These are phyloP conservation scores for Talaromyces sp. DNA, from an alignment of 2,329 filamentous ascomycete genomes.

Conservation along the genomic window DNA sequence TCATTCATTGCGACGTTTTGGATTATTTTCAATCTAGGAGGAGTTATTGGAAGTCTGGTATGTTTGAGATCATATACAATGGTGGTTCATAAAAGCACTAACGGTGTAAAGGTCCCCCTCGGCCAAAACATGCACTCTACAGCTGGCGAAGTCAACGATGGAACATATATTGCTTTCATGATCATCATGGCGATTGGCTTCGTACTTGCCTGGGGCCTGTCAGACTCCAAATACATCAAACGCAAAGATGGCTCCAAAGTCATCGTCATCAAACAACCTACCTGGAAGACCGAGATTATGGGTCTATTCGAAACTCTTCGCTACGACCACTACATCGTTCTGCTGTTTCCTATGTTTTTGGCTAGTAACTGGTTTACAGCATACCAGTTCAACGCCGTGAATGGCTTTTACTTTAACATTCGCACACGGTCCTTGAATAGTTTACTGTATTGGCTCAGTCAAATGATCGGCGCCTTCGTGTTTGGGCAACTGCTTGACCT, in stretches of 20 bases:
- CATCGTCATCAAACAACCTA: slow-evolving; percentile 86
- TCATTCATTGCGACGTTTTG: slow-evolving; percentile 88
- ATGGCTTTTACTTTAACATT: slow-evolving; percentile 66
- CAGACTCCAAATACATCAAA: slow-evolving; percentile 67
- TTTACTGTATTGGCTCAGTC: slow-evolving; percentile 72
- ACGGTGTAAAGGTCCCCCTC: slow-evolving; percentile 38
- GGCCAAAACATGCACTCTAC: slow-evolving; percentile 45
- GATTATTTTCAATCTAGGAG: slow-evolving; percentile 92
- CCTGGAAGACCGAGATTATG: slow-evolving; percentile 72
- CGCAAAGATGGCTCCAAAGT: slow-evolving; percentile 74
- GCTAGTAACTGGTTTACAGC: slow-evolving; percentile 76
- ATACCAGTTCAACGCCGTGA: slow-evolving; percentile 74
- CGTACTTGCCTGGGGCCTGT: slow-evolving; percentile 63
- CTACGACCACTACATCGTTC: slow-evolving; percentile 67
- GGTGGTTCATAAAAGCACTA: no score
- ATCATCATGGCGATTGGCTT: slow-evolving; percentile 75
- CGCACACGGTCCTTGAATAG: slow-evolving; percentile 74
- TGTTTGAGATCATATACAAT: slow-evolving; percentile 31
- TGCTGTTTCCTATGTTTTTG: slow-evolving; percentile 79
- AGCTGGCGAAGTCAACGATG: slow-evolving; percentile 53
- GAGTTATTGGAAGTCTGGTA: slow-evolving; percentile 74
- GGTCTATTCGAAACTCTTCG: slow-evolving; percentile 71
- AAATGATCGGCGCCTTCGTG: slow-evolving; percentile 70
- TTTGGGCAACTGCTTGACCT: slow-evolving; percentile 70
- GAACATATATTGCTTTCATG: slow-evolving; percentile 85